A percentile compares a stretch with the other conserved stretches of the same genome.
Conservation (phyloP, 2,329 filamentous ascomycete genomes). For the Talaromyces piceae region DNA sequence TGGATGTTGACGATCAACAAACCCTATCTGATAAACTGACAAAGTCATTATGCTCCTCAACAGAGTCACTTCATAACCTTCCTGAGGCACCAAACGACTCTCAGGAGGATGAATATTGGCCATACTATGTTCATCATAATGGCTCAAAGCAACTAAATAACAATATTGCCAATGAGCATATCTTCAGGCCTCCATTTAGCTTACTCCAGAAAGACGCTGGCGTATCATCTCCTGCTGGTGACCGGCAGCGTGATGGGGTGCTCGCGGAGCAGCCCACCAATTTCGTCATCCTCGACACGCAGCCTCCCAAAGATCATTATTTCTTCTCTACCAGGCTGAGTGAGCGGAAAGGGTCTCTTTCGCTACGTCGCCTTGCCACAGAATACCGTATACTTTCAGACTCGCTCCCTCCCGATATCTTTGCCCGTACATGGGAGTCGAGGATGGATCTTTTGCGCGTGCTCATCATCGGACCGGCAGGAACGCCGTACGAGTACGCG, state of each 20-base stretch:
- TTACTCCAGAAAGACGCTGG: constrained; percentile 1
- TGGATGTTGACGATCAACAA: neutral
- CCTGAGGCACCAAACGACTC: no score
- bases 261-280: constrained; percentile 20
- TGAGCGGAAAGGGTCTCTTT: constrained; percentile 15
- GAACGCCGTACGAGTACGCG: constrained; percentile 55
- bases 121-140: no score
- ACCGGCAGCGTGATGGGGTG: constrained; percentile 5
- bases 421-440: constrained; percentile 53
- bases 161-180: no score
- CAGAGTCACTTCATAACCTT: no score
- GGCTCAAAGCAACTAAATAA: no score
- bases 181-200: no score
- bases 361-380: constrained; percentile 46
- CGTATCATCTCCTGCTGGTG: neutral
- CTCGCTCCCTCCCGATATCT: constrained; percentile 50
- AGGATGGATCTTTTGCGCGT: constrained; percentile 52
- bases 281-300: constrained; percentile 36
- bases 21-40: constrained; percentile 10
- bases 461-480: constrained; percentile 50
- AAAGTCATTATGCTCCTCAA: constrained; percentile 24
- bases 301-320: constrained; percentile 38
- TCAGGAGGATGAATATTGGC: no score
- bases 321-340: constrained; percentile 18
- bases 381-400: constrained; percentile 52